Percentiles rank a stretch among this genome's conserved stretches.
Evolutionary conservation across 2,329 filamentous ascomycete species (phyloP).

Genomic region (Exophiala aquamarina): DNA sequence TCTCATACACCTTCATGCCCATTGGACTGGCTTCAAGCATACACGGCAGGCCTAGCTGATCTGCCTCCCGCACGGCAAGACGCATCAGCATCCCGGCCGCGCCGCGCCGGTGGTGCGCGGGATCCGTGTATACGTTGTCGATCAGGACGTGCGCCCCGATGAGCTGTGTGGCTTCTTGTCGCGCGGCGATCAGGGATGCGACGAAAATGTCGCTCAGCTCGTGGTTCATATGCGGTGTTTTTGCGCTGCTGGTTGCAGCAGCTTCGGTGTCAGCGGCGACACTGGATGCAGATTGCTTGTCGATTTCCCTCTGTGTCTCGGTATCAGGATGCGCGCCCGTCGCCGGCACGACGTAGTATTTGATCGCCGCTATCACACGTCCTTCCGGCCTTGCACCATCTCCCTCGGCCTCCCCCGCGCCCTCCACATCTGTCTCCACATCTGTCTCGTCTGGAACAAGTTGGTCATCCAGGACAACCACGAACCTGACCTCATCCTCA

Average conservation of each 20-base stretch:
- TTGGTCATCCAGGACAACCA: background rate
- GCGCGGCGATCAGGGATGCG: background rate
- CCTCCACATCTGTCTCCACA: background rate
- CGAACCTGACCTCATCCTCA: background rate
- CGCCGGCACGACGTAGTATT: background rate
- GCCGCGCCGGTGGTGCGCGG: conserved; percentile 3
- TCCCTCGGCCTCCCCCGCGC: background rate
- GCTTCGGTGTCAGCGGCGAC: background rate
- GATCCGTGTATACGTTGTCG: conserved; percentile 7
- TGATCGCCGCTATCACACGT: background rate
- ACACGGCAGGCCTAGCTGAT: conserved; percentile 4
- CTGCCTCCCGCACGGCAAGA: background rate
- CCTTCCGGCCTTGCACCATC: background rate
- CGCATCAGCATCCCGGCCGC: conserved; percentile 6
- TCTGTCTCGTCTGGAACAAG: background rate
- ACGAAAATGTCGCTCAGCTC: background rate
- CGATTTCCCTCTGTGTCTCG: background rate
- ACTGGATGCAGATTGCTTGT: background rate
- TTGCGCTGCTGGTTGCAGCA: background rate
- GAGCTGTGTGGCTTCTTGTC: background rate
- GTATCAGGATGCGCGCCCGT: background rate
- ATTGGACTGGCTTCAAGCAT: conserved; percentile 5
- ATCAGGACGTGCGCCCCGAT: conserved; percentile 1
- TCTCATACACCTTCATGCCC: conserved; percentile 7
- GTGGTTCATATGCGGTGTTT: background rate